Evolutionary conservation across 176 grass and related monocot species (phyloP).

Genomic region (Oryza nivara): DNA sequence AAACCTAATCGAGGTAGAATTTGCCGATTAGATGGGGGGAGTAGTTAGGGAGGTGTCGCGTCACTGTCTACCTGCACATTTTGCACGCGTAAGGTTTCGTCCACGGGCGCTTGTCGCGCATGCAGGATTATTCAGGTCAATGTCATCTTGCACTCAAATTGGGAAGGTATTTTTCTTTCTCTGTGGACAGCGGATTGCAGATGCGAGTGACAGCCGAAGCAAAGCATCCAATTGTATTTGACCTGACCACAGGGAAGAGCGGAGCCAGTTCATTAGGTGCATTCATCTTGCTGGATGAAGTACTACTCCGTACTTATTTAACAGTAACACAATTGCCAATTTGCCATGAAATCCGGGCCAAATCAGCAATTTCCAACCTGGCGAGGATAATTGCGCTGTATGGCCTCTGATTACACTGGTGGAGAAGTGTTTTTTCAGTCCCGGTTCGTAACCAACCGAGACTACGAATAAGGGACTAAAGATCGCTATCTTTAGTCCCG

Average conservation of each 20-base stretch:
- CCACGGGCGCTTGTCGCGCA: background rate
- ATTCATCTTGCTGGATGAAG: background rate
- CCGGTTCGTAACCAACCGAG: no score
- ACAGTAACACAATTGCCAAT: background rate
- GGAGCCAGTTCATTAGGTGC: background rate
- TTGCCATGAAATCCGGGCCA: background rate
- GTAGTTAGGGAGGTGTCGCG: background rate
- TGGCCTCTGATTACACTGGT: no score
- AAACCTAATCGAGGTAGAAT: background rate
- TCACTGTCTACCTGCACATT: background rate
- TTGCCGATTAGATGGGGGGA: no score
- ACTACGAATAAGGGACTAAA: no score
- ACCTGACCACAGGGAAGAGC: background rate
- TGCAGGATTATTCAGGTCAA: background rate
- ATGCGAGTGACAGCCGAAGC: background rate
- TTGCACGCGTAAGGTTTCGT: slow-evolving; percentile 16
- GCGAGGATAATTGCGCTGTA: background rate
- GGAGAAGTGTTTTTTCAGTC: no score
- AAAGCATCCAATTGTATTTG: background rate
- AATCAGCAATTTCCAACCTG: background rate
- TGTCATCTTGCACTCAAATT: background rate
- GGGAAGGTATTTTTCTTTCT: background rate
- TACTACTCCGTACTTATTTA: no score
- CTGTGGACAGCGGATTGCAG: background rate
- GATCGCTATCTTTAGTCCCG: no score